Conservation (phyloP, 768 basidiomycete species). For the Pleurotus eryngii region DNA sequence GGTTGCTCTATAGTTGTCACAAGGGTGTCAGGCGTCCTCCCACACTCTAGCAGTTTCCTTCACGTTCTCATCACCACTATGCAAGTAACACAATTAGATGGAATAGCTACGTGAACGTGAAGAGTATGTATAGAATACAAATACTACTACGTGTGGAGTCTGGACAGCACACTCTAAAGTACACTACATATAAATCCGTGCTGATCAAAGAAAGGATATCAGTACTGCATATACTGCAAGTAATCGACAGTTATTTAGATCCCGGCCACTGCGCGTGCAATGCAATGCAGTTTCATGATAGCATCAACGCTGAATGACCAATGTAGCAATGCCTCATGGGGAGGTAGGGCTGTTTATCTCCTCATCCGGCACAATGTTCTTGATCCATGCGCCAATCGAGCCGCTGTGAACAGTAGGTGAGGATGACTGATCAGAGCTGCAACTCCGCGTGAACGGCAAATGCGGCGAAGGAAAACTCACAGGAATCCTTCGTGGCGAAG, state of each 20-base stretch:
- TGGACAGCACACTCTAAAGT: not conserved
- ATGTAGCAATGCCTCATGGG: not conserved
- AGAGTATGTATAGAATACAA: not conserved
- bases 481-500: conserved; percentile 97
- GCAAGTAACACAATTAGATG: too few relatives aligned
- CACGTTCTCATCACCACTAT: too few relatives aligned
- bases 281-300: conserved; percentile 5
- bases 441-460: not conserved
- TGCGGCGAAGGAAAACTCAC: conserved; percentile 46
- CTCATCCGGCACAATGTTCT: conserved; percentile 72
- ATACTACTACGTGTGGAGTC: not conserved
- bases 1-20: too few relatives aligned
- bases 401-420: conserved; percentile 48
- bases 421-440: too few relatives aligned
- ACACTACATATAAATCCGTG: not conserved
- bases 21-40: too few relatives aligned
- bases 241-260: not conserved
- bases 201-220: too few relatives aligned
- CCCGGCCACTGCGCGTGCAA: not conserved
- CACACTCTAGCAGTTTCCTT: too few relatives aligned
- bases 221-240: not conserved
- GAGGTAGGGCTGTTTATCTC: not conserved
- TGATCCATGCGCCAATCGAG: conserved; percentile 96
- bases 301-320: not conserved
- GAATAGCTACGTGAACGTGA: too few relatives aligned